Evolutionary conservation across 2,329 filamentous ascomycete genomes (phyloP).

Genomic region (Cryphonectria radicalis): DNA sequence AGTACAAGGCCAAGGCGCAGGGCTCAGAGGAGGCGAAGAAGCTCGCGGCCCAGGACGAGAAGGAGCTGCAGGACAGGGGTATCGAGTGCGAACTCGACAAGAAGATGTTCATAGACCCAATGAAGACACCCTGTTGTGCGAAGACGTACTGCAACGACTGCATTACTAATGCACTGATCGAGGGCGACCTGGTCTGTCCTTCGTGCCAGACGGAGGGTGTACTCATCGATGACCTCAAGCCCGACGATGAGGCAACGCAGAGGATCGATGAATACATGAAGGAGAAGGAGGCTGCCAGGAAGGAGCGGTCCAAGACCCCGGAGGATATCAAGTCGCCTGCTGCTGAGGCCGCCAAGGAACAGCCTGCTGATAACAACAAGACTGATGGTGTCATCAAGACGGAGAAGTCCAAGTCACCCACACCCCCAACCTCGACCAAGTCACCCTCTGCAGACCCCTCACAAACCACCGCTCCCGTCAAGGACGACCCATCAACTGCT

Average conservation of each 20-base stretch:
- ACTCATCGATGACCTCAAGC: constrained; percentile 85
- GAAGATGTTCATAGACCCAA: constrained; percentile 96
- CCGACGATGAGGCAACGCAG: constrained; percentile 76
- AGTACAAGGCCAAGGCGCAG: constrained; percentile 94
- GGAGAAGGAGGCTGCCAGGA: constrained; percentile 58
- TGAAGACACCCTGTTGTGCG: constrained; percentile 98
- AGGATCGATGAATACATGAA: constrained; percentile 78
- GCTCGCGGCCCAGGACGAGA: constrained; percentile 75
- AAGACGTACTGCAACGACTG: constrained; percentile 99
- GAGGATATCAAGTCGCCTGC: constrained; percentile 41
- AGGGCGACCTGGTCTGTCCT: constrained; percentile 96
- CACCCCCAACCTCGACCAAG: constrained; percentile 38
- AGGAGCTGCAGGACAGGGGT: constrained; percentile 85
- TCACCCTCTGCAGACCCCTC: constrained; percentile 35
- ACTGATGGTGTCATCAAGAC: constrained; percentile 36
- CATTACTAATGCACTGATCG: constrained; percentile 98
- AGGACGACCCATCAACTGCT: constrained; percentile 36
- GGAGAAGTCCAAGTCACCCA: constrained; percentile 43
- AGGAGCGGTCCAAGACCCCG: constrained; percentile 54
- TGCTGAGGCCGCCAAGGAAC: constrained; percentile 37
- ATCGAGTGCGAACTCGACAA: constrained; percentile 96
- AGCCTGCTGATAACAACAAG: constrained; percentile 44
- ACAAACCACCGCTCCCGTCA: constrained; percentile 37
- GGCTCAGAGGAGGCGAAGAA: constrained; percentile 82
- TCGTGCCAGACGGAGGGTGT: constrained; percentile 89